These are phyloP conservation scores for Xylariales sp. DNA, from an alignment of 2,329 filamentous ascomycete species.

Conservation along the genomic window DNA sequence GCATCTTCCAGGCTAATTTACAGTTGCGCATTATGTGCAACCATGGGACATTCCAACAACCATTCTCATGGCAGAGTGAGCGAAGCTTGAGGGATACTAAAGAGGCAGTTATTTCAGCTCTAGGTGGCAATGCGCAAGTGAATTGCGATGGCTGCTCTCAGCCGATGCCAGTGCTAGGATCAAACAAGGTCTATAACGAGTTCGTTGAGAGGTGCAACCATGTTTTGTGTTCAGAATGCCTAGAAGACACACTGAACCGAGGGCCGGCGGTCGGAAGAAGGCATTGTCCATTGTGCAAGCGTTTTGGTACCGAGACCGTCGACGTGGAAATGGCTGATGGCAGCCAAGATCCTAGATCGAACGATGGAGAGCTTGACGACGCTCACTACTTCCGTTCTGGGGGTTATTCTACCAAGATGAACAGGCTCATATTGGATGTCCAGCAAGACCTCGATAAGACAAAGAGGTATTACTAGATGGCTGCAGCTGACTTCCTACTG, in stretches of 20 bases:
- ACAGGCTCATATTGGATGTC: slow-evolving; percentile 26
- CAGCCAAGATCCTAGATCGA: slow-evolving; percentile 2
- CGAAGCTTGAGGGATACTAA: slow-evolving; percentile 30
- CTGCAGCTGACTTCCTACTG: background rate
- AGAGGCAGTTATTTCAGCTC: slow-evolving; percentile 13
- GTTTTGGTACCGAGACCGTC: background rate
- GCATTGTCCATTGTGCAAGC: slow-evolving; percentile 20
- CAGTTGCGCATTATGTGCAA: slow-evolving; percentile 45
- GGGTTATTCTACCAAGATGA: slow-evolving; percentile 31
- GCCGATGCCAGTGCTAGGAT: slow-evolving; percentile 25
- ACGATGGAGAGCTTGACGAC: slow-evolving; percentile 10
- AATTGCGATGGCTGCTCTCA: slow-evolving; percentile 28
- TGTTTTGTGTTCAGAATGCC: slow-evolving; percentile 27
- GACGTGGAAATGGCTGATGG: background rate
- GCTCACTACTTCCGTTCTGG: slow-evolving; percentile 21
- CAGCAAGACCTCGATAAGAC: slow-evolving; percentile 16
- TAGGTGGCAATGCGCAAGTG: slow-evolving; percentile 20
- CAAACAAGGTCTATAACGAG: slow-evolving; percentile 12
- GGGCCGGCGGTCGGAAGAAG: background rate
- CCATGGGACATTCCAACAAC: slow-evolving; percentile 43
- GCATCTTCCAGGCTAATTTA: slow-evolving; percentile 40
- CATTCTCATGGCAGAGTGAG: slow-evolving; percentile 35
- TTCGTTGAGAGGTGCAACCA: slow-evolving; percentile 25
- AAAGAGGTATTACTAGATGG: slow-evolving; percentile 24
- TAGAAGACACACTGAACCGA: slow-evolving; percentile 13